Evolutionary conservation across 805 yeast genomes (phyloP), one percentile per base, ranked within the genome.

Genomic region (Schizosaccharomyces octosporus): DNA sequence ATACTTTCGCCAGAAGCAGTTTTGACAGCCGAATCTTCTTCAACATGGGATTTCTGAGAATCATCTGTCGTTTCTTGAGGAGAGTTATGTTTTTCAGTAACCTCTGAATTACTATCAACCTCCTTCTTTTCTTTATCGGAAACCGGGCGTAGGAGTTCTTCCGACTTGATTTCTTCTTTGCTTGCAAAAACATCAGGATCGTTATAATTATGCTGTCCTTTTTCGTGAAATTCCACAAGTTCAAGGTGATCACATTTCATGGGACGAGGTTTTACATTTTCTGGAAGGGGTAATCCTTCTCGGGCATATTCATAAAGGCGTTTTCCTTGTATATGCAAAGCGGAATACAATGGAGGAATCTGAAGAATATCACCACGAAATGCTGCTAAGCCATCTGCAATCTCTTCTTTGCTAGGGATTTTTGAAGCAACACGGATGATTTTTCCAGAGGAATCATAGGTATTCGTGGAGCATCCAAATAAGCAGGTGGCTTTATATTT

Each of bases 261-360:
- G 36, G 80, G 79, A 65, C 98, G 77, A 1, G 85, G 78, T 67
- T 85, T 81, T 61, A 94, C 87, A n/a, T 83, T 79, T 60, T 80
- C 78, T 0, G 98, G 98, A 24, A 93, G 75, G 0, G 95, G 90
- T 31, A 79, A 74, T 0, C 94, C 94, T 64, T 84, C 80, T 64
- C 98, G 77, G 1, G 98, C 98, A 70, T 93, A 93, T 67, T 90
- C 95, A 69, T 94, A 88, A 59, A 94, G 73, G 3, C 95, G 94
- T 72, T 83, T 87, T 19, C 99, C 99, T 68, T 87, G 83, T 82
- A 94, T 84, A 69, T 90, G 90, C 63, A 94, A 74, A 0, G 98
- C 98, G 19, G 96, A 86, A 71, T 81, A 64, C 24, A 93, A 83
- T 0, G 99, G 98, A 13, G 99, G 98, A 0, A 94, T 84, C 72